phyloP scores from a whole-genome alignment of 495 filamentous ascomycete species.

The Cenococcum geophilum region DNA sequence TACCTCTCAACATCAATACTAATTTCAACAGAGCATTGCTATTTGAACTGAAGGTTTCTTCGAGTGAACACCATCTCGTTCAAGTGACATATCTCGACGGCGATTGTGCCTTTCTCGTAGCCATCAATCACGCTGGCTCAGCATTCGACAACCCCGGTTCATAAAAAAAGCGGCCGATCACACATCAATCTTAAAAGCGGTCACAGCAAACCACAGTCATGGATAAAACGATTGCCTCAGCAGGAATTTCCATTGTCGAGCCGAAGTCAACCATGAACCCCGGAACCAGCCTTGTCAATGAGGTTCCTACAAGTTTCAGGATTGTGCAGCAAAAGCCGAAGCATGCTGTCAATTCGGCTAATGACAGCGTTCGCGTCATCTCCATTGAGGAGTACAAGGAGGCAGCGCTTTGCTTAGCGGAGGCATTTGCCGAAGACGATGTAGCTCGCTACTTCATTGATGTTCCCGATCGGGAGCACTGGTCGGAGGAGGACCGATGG shows the following conservation, averaged over 20 bases:
- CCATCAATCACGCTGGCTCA: slow-evolving; percentile 34
- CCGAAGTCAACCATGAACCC: slow-evolving; percentile 17
- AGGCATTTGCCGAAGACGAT: slow-evolving; percentile 70
- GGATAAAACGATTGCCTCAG: slow-evolving; percentile 34
- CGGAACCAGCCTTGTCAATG: slow-evolving; percentile 21
- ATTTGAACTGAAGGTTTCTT: slow-evolving; percentile 22
- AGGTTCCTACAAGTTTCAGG: slow-evolving; percentile 22
- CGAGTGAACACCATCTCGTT: slow-evolving; percentile 12
- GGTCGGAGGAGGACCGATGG: slow-evolving; percentile 60
- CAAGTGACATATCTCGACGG: slow-evolving; percentile 23
- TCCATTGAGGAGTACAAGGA: slow-evolving; percentile 56
- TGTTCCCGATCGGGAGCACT: slow-evolving; percentile 55
- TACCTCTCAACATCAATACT: slow-evolving; percentile 7
- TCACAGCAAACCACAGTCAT: slow-evolving; percentile 34
- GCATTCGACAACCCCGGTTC: slow-evolving; percentile 16
- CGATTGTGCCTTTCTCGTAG: slow-evolving; percentile 16
- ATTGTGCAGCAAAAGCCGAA: slow-evolving; percentile 20
- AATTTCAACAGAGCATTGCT: slow-evolving; percentile 12
- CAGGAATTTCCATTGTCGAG: slow-evolving; percentile 38
- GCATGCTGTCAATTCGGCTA: slow-evolving; percentile 6
- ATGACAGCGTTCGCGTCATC: slow-evolving; percentile 49
- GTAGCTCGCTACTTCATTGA: slow-evolving; percentile 66
- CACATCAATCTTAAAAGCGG: slow-evolving; percentile 29
- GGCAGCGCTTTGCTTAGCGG: slow-evolving; percentile 60
- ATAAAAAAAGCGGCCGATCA: slow-evolving; percentile 33